Conservation (phyloP, 2,329 filamentous ascomycete genomes). For the Elsinoe fawcettii region DNA sequence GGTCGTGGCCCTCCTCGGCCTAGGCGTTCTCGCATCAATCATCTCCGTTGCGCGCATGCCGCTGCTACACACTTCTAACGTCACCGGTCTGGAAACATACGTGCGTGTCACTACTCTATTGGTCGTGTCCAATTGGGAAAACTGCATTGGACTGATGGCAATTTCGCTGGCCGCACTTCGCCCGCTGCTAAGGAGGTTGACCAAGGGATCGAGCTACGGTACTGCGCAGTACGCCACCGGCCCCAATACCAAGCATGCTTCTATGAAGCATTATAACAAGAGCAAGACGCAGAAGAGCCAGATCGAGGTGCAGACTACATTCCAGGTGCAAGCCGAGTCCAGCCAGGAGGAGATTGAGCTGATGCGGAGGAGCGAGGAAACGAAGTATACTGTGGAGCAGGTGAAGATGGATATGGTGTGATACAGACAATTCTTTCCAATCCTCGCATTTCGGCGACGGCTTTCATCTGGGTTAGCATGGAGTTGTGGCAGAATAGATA, state of each 20-base stretch:
- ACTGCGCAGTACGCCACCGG: not conserved
- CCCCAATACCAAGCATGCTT: not conserved
- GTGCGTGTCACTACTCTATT: not conserved
- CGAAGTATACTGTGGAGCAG: not conserved
- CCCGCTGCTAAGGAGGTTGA: not conserved
- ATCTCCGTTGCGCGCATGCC: constrained; percentile 6
- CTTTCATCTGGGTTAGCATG: too few species aligned
- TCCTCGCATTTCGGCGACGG: too few species aligned
- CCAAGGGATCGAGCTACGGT: not conserved
- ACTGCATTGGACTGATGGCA: constrained; percentile 9
- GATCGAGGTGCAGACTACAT: constrained; percentile 4
- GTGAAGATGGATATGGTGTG: not conserved
- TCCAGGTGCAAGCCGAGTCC: constrained; percentile 2
- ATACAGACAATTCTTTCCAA: too few species aligned
- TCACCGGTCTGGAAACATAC: not conserved
- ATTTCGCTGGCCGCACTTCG: not conserved
- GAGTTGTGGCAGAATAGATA: too few species aligned
- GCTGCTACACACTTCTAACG: not conserved
- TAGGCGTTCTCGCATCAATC: not conserved
- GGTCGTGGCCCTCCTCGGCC: not conserved
- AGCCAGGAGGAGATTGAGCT: constrained; percentile 4
- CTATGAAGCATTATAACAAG: not conserved
- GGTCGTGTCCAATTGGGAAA: constrained; percentile 12
- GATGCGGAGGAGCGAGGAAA: constrained; percentile 3
- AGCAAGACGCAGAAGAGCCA: constrained; percentile 1